A percentile compares a stretch with the other conserved stretches of the same genome.
These are phyloP conservation scores for Trichoderma harzianum DNA, from an alignment of 2,329 filamentous ascomycete species.

Conservation along the genomic window DNA sequence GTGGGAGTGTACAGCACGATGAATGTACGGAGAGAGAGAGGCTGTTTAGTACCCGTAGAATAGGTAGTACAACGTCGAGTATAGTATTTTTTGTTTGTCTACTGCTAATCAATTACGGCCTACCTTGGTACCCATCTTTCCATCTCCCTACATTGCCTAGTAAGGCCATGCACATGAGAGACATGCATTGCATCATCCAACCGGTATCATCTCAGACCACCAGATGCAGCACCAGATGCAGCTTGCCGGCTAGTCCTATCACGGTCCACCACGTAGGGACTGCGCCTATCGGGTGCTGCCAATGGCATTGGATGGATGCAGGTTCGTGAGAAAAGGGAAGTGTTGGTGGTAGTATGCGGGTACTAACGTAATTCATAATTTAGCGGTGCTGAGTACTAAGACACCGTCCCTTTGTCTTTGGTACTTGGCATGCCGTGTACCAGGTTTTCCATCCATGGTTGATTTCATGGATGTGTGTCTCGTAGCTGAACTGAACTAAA, in stretches of 20 bases:
- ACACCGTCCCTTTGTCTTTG: not conserved
- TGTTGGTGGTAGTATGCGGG: not conserved
- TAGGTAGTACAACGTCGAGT: not conserved
- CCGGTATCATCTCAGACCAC: not conserved
- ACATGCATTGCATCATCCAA: not conserved
- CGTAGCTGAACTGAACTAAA: not conserved
- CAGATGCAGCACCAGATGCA: not conserved
- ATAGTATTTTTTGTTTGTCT: not conserved
- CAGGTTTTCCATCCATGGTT: not conserved
- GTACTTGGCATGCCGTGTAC: not conserved
- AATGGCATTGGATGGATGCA: not conserved
- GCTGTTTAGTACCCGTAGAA: not conserved
- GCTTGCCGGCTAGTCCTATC: conserved; percentile 9
- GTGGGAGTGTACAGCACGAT: not conserved
- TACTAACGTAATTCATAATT: not conserved
- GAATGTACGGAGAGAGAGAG: not conserved
- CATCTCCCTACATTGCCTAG: not conserved
- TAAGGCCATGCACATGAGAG: not conserved
- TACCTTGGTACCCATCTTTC: not conserved
- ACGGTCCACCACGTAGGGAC: conserved; percentile 3
- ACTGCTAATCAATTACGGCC: not conserved
- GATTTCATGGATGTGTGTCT: not conserved
- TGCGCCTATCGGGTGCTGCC: not conserved
- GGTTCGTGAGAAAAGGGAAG: not conserved
- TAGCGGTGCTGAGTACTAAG: not conserved